These are phyloP conservation scores for Fusarium nelsonii DNA, from an alignment of 2,329 filamentous ascomycete species.

Conservation along the genomic window DNA sequence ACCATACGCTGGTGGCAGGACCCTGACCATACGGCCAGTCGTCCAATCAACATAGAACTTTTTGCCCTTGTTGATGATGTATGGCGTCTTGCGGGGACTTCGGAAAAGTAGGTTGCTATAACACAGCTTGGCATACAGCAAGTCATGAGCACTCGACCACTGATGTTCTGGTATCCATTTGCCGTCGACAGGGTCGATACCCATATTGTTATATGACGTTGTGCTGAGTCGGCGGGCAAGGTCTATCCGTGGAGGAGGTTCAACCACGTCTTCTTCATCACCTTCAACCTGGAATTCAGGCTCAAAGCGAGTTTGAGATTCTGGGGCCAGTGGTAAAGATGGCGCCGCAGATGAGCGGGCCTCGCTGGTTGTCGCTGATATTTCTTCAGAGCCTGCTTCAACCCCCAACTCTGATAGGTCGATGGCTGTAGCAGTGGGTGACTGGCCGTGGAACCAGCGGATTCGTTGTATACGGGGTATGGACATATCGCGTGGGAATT, in stretches of 20 bases:
- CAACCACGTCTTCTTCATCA: slow-evolving; percentile 38
- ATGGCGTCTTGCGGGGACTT: slow-evolving; percentile 69
- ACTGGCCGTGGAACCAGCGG: slow-evolving; percentile 62
- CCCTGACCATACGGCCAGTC: slow-evolving; percentile 66
- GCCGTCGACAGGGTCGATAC: slow-evolving; percentile 61
- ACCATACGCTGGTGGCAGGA: slow-evolving; percentile 66
- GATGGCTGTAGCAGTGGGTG: slow-evolving; percentile 47
- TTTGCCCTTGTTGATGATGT: slow-evolving; percentile 68
- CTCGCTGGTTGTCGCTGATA: slow-evolving; percentile 40
- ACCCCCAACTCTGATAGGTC: slow-evolving; percentile 45
- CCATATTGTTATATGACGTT: slow-evolving; percentile 60
- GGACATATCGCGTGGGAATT: slow-evolving; percentile 71
- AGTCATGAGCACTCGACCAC: slow-evolving; percentile 68
- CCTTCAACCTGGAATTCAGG: slow-evolving; percentile 41
- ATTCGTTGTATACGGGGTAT: slow-evolving; percentile 69
- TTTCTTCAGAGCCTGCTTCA: slow-evolving; percentile 37
- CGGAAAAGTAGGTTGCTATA: slow-evolving; percentile 69
- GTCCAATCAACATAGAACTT: slow-evolving; percentile 71
- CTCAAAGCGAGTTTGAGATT: slow-evolving; percentile 42
- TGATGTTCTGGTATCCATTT: slow-evolving; percentile 69
- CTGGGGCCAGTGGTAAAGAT: slow-evolving; percentile 25
- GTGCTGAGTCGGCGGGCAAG: slow-evolving; percentile 58
- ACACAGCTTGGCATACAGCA: slow-evolving; percentile 70
- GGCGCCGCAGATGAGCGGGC: slow-evolving; percentile 29
- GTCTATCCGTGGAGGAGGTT: slow-evolving; percentile 49